Base-by-base conservation (phyloP, 768 basidiomycete genomes). In the Boletus barrowsii region DNA sequence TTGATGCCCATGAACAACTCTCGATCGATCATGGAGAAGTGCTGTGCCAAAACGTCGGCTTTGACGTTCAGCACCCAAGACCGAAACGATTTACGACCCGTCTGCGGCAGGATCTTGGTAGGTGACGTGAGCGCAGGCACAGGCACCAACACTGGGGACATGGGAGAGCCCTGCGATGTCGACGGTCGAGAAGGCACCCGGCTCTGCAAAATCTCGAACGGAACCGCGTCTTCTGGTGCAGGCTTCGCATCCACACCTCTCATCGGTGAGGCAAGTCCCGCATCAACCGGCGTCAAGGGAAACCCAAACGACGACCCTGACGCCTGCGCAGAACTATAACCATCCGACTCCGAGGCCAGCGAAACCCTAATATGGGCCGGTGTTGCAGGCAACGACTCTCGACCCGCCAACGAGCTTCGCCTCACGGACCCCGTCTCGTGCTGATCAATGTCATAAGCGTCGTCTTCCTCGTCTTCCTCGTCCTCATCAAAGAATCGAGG, bases 1-100 rank as follows among this genome's bases (percentile, higher is more conserved):
- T 86, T 87, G 68, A 96, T 79, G 13, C 82, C 80, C 69, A 89
- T 83, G 67, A 93, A 91, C 51, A 95, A 72, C 61, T 95, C 93
- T 24, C 90, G 80, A 58, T 96, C 93, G 58, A 96, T 92, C 79
- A 92, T 86, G 8, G 87, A 79, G 63, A 95, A 89, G 62, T 93
- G 89, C 49, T 84, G 78, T 1, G 88, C 88, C 33, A 97, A 68
- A 5, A 71, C 72, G 36, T 83, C 82, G 1, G 88, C 82, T 7
- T 82, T 76, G 65, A 80, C 76, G 30, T 65, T 69, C n/a, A 91
- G 73, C 47, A 94, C 76, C 73, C 88, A 94, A 3, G 88, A 91
- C 10, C 81, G 83, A 63, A 89, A 82, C 8, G 72, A 65, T n/a
- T 75, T 77, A 15, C 78, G 73, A 8, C 70, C 73, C 11, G 71